Evolutionary conservation across 306 rosid genomes (phyloP).

Genomic region (Begonia peltatifolia): DNA sequence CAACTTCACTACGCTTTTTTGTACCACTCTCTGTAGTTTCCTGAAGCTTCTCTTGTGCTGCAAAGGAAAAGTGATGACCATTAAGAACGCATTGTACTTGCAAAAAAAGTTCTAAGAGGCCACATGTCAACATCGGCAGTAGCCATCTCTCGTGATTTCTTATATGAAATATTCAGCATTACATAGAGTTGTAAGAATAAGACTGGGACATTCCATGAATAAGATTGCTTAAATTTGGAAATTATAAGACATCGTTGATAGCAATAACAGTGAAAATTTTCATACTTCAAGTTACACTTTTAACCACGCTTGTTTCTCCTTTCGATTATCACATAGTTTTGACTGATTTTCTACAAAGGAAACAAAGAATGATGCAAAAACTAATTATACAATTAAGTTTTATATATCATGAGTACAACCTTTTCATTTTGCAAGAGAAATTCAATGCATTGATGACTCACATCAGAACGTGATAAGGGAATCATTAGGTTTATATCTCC

Average conservation of each 20-base stretch:
- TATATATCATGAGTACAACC: background rate
- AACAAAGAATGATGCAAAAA: background rate
- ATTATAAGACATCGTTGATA: no score
- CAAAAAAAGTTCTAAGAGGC: background rate
- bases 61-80: constrained; percentile 5
- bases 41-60: constrained; percentile 19
- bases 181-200: no score
- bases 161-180: no score
- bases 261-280: no score
- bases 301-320: no score
- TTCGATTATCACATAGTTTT: no score
- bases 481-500: background rate
- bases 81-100: background rate
- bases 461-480: background rate
- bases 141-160: background rate
- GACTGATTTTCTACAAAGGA: background rate
- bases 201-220: background rate
- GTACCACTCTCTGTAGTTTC: constrained; percentile 7
- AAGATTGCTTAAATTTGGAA: no score
- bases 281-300: no score
- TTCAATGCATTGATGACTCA: background rate
- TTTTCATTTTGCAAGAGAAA: background rate
- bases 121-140: background rate
- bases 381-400: background rate
- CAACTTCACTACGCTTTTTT: constrained; percentile 20